Evolutionary conservation across 495 filamentous ascomycete genomes (phyloP), one percentile per base, ranked within the genome.

Genomic region (Aspergillus egyptiacus): DNA sequence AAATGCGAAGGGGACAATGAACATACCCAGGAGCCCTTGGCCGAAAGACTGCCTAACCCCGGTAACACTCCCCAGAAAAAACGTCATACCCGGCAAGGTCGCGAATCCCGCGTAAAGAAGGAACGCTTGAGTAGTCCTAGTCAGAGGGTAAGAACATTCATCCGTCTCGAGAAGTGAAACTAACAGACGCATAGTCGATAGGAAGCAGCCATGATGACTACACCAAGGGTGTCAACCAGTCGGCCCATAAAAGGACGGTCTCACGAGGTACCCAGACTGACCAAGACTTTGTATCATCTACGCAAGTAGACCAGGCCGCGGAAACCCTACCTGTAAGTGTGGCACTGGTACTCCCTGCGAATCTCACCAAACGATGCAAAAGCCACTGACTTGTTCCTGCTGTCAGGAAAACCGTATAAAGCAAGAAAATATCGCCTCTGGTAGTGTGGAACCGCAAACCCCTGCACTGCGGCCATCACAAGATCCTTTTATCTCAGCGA

Each of bases 211-310:
- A 2, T 3, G 20, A 28, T 17, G 14, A n/a, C 5, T 13, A 11
- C 22, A 36, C 6, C 38, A 7, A 24, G 17, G 18, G 22, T 6
- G 19, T 14, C 17, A 25, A 15, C 8, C 28, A 34, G 6, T 15
- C 30, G 28, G 17, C 13, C 13, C 17, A 17, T 11, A 14, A 15
- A 20, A 20, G 36, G 20, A 35, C 15, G 5, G 14, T 50, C 20
- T 50, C 48, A 15, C 48, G 38, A 8, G 38, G 19, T 6, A 50
- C 38, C 13, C 38, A 43, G n/a, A 43, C 48, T 37, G 38, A 42
- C 5, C 22, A 14, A 14, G 22, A 20, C 5, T 5, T 22, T 11
- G 25, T 6, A 30, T 4, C 17, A 22, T 3, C 20, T 17, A 25
- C 23, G 23, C 9, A 36, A 9, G 27, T n/a, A 14, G 20, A 17